A percentile compares a stretch with the other conserved stretches of the same genome.
Conservation (phyloP, 345 rosid species). For the Cardiospermum halicacabum region DNA sequence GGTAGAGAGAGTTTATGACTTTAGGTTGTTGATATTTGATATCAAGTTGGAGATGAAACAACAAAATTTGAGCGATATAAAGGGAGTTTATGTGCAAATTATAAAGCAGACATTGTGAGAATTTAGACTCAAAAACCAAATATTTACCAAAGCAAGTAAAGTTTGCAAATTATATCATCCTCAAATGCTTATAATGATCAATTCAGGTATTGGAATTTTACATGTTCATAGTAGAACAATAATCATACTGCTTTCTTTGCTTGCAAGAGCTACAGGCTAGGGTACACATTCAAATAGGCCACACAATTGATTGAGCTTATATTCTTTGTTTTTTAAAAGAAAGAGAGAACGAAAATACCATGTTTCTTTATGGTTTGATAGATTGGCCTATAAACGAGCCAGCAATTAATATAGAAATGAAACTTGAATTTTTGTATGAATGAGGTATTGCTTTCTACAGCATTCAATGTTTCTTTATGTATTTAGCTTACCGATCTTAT, state of each 20-base stretch:
- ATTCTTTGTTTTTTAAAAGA: neutral
- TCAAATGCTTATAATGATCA: slow-evolving; percentile 96
- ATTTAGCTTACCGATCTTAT: neutral
- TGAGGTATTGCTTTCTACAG: neutral
- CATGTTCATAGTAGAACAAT: neutral
- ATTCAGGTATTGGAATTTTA: slow-evolving; percentile 54
- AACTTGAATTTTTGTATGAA: neutral
- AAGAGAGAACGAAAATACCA: neutral
- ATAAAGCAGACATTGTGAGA: too few relatives aligned
- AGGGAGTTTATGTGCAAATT: too few relatives aligned
- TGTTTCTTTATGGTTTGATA: neutral
- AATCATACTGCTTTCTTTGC: slow-evolving; percentile 3
- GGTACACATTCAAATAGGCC: neutral
- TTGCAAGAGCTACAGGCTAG: neutral
- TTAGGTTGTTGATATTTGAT: too few relatives aligned
- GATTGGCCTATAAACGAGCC: neutral
- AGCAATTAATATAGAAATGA: neutral
- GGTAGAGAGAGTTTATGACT: too few relatives aligned
- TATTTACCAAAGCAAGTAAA: too few relatives aligned
- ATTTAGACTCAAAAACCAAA: too few relatives aligned
- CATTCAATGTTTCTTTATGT: neutral
- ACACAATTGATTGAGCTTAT: neutral
- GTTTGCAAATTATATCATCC: too few relatives aligned
- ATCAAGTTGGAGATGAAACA: too few relatives aligned
- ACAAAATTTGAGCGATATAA: too few relatives aligned